Percentiles rank a stretch among this genome's conserved stretches.
Evolutionary conservation across 345 rosid species (phyloP).

Genomic region (Excoecaria agallocha): DNA sequence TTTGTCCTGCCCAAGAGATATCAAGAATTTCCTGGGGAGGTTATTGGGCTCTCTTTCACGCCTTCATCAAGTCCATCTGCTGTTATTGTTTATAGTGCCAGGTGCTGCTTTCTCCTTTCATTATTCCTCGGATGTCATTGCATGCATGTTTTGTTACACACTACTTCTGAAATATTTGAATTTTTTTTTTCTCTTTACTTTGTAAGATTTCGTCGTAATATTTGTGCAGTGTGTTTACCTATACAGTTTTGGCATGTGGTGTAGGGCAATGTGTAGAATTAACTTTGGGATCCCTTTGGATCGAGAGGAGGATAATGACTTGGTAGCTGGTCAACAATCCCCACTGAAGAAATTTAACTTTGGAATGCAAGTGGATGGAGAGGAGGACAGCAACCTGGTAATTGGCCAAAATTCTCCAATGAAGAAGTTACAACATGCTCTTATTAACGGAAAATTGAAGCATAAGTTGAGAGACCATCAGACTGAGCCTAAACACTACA

Average conservation of each 20-base stretch:
- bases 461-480: conserved; percentile 47
- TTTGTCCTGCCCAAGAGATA: conserved; percentile 66
- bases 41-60: conserved; percentile 78
- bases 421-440: conserved; percentile 41
- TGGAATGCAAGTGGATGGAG: conserved; percentile 41
- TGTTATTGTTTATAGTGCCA: conserved; percentile 76
- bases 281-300: conserved; percentile 58
- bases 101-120: conserved; percentile 40
- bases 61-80: conserved; percentile 53
- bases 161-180: too few relatives aligned
- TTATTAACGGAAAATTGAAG: conserved; percentile 47
- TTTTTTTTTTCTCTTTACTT: too few relatives aligned
- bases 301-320: conserved; percentile 45
- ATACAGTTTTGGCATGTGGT: conserved; percentile 11
- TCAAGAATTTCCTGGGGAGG: conserved; percentile 97
- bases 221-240: too few relatives aligned
- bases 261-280: conserved; percentile 85
- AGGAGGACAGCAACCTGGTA: conserved; percentile 44
- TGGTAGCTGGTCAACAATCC: conserved; percentile 36
- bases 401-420: conserved; percentile 41
- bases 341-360: conserved; percentile 33
- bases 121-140: background rate
- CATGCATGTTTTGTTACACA: background rate
- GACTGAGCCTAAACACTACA: conserved; percentile 44
- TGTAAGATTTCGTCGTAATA: too few relatives aligned